These are phyloP conservation scores for Canna indica DNA, from an alignment of 176 grass and related monocot species.

Conservation along the genomic window DNA sequence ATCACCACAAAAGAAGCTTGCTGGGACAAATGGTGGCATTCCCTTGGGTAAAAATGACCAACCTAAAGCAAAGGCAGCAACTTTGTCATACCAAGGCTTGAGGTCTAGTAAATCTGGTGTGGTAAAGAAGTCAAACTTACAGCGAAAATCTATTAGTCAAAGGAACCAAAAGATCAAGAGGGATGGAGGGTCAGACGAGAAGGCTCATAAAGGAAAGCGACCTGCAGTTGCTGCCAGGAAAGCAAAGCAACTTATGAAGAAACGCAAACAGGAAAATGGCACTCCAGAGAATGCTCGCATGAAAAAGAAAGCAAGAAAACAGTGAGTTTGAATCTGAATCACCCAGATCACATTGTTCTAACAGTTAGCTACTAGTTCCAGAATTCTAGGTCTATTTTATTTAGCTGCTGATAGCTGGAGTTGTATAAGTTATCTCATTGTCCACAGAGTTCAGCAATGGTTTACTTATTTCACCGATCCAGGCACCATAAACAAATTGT, in stretches of 20 bases:
- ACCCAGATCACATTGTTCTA: background rate
- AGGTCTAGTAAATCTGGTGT: conserved; percentile 62
- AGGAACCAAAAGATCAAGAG: conserved; percentile 27
- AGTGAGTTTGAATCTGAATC: background rate
- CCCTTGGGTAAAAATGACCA: conserved; percentile 22
- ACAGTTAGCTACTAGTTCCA: background rate
- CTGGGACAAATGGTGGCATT: conserved; percentile 21
- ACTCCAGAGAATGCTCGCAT: conserved; percentile 46
- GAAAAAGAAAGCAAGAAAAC: conserved; percentile 59
- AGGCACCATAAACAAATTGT: too few species aligned
- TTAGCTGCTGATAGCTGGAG: too few species aligned
- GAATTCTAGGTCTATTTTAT: too few species aligned
- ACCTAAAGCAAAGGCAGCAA: conserved; percentile 32
- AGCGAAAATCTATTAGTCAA: conserved; percentile 21
- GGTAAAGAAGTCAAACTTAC: conserved; percentile 43
- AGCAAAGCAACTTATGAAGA: conserved; percentile 57
- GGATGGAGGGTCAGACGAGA: background rate
- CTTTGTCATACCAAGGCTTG: conserved; percentile 64
- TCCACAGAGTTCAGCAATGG: too few species aligned
- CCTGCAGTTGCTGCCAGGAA: conserved; percentile 83
- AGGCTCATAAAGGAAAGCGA: conserved; percentile 33
- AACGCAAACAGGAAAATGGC: conserved; percentile 43
- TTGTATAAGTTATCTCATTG: too few species aligned
- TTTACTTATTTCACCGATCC: too few species aligned
- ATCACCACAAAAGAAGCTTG: conserved; percentile 16